Evolutionary conservation across 768 basidiomycete species (phyloP), one percentile per base, ranked within the genome.

Genomic region (Gymnopilus junonius): DNA sequence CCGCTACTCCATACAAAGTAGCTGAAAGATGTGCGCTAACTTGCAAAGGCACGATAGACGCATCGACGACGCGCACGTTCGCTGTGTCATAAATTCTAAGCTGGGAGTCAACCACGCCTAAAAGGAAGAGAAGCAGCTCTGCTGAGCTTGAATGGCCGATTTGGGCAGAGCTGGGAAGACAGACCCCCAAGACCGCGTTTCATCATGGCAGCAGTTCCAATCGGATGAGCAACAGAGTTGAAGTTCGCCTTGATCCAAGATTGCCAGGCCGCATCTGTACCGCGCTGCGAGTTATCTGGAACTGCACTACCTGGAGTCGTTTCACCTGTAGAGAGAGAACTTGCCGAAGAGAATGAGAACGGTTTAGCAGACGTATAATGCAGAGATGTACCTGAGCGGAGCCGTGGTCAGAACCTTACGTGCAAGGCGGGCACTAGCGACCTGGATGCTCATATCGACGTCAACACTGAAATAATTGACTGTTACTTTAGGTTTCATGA

Each of bases 1-100:
- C 85, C 7, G 83, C 83, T n/a, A 87, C 75, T 21, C 81, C 84
- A 66, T 83, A 86, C 35, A 85, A 69, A 59, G 84, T 83, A 12
- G 80, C 76, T 32, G 76, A 77, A 58, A 83, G 60, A 63, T 83
- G 82, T 3, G 82, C 82, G 61, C 80, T 80, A 45, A 86, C 67
- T 58, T 84, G 82, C 39, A 83, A 60, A 7, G 85, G 84, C 63
- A 84, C 69, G 7, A 85, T 68, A 35, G 80, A 82, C 17, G 82
- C 82, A 68, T 86, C 85, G 0, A 83, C 82, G 31, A 87, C 82
- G 8, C 85, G 80, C 23, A 87, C 77, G 61, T 83, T 83, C 8
- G 74, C 65, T 5, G 81, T 82, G 58, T 82, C 81, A 65, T 83
- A 83, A 8, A 83, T 78, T 64, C 68, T 79, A 23, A 83, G 71